Conservation (phyloP, 208 protist species). For the Eutreptiella sp. region DNA sequence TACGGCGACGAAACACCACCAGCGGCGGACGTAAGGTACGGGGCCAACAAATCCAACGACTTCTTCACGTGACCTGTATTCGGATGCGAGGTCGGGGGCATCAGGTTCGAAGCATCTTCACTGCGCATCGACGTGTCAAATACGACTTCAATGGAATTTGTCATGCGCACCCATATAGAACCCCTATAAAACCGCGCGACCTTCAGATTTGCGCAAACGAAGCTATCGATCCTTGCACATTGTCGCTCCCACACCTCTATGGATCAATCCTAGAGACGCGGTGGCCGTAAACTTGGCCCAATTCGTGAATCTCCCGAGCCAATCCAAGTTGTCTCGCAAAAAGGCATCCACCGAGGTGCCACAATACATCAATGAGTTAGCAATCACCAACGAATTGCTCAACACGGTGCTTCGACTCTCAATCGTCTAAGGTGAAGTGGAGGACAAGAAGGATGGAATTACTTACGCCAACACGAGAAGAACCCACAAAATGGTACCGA, state of each 20-base stretch:
- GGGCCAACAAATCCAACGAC: constrained; percentile 69
- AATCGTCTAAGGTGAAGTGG: too few species aligned
- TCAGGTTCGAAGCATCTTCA: neutral
- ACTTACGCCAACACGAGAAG: too few species aligned
- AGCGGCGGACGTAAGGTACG: constrained; percentile 76
- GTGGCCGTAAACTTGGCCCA: constrained; percentile 96
- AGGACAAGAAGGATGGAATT: too few species aligned
- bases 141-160: too few species aligned
- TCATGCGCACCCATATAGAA: too few species aligned
- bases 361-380: constrained; percentile 93
- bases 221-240: too few species aligned
- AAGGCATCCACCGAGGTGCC: constrained; percentile 97
- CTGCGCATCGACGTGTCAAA: neutral
- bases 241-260: too few species aligned
- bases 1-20: constrained; percentile 65
- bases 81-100: neutral
- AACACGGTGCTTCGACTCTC: too few species aligned
- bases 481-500: too few species aligned
- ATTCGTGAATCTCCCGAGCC: constrained; percentile 87
- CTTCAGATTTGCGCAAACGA: too few species aligned
- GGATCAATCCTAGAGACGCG: constrained; percentile 93
- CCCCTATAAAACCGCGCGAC: too few species aligned
- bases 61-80: constrained; percentile 84
- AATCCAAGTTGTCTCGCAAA: constrained; percentile 93
- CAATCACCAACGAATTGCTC: constrained; percentile 87